Conservation (phyloP, 1,284 basidiomycete species). For the Ustilago curta region DNA sequence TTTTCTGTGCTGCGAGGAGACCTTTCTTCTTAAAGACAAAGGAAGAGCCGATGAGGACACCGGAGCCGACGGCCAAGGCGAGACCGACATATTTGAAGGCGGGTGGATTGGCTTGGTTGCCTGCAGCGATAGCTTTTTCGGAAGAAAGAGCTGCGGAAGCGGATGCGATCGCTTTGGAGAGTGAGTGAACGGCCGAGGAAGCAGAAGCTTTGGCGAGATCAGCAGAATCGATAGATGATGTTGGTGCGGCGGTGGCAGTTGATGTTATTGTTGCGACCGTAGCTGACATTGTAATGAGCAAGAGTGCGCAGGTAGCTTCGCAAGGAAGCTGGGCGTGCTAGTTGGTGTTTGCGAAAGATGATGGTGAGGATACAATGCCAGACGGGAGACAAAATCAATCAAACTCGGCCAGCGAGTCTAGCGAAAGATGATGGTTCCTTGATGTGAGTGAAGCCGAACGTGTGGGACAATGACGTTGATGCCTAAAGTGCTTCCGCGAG, state of each 20-base stretch:
- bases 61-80: conserved; percentile 83
- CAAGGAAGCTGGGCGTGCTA: neutral
- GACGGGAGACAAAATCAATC: neutral
- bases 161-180: conserved; percentile 56
- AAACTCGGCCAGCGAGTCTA: conserved; percentile 24
- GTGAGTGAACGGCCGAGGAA: conserved; percentile 47
- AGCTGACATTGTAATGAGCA: conserved; percentile 28
- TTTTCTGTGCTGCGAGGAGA: conserved; percentile 67
- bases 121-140: conserved; percentile 52
- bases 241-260: conserved; percentile 20
- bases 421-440: neutral
- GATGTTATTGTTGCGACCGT: conserved; percentile 32
- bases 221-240: conserved; percentile 27
- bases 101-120: conserved; percentile 55
- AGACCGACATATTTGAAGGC: conserved; percentile 75
- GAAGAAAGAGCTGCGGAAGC: conserved; percentile 58
- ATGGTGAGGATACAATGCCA: neutral
- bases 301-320: conserved; percentile 8
- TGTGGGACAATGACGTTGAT: neutral
- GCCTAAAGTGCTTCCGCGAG: neutral
- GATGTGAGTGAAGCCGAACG: neutral
- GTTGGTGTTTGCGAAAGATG: neutral
- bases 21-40: conserved; percentile 90
- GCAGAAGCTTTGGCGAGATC: conserved; percentile 52
- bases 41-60: conserved; percentile 89